A percentile compares a stretch with the other conserved stretches of the same genome.
phyloP scores from a whole-genome alignment of 306 rosid species.

The Purshia tridentata region DNA sequence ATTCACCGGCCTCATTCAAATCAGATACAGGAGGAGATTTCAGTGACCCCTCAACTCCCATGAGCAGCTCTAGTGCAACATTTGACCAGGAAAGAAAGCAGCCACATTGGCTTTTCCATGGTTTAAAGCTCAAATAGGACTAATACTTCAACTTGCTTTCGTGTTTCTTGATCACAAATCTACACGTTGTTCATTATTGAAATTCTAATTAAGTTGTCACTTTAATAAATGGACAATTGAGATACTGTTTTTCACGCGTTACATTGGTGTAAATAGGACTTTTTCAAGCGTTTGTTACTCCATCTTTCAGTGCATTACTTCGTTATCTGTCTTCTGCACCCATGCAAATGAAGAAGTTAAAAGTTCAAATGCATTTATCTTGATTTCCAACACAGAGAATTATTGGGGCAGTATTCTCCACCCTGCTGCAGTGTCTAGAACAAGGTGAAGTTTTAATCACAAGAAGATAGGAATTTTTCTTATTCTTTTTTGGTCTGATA shows the following conservation, averaged over 20 bases:
- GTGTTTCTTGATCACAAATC: conserved; percentile 31
- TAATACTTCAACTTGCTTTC: conserved; percentile 28
- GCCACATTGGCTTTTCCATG: conserved; percentile 74
- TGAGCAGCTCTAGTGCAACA: conserved; percentile 76
- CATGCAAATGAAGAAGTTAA: not conserved
- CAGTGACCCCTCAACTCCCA: conserved; percentile 68
- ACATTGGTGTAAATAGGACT: conserved; percentile 41
- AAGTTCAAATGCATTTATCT: not conserved
- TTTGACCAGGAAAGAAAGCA: conserved; percentile 64
- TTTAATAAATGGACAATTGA: conserved; percentile 45
- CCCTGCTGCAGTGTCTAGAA: not conserved
- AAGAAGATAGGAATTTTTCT: not conserved
- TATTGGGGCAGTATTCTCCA: not conserved
- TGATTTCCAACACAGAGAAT: not conserved
- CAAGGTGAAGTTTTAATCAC: not conserved
- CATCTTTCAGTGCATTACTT: conserved; percentile 10
- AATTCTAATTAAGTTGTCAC: conserved; percentile 49
- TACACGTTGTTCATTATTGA: conserved; percentile 44
- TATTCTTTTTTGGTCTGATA: not conserved
- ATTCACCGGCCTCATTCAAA: conserved; percentile 60
- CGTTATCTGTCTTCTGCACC: not conserved
- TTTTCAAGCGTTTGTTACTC: conserved; percentile 15
- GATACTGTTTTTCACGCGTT: conserved; percentile 22
- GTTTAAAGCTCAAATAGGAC: conserved; percentile 67
- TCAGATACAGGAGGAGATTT: conserved; percentile 67